Conservation (phyloP, 2,329 filamentous ascomycete species). For the Gliomastix tumulicola region DNA sequence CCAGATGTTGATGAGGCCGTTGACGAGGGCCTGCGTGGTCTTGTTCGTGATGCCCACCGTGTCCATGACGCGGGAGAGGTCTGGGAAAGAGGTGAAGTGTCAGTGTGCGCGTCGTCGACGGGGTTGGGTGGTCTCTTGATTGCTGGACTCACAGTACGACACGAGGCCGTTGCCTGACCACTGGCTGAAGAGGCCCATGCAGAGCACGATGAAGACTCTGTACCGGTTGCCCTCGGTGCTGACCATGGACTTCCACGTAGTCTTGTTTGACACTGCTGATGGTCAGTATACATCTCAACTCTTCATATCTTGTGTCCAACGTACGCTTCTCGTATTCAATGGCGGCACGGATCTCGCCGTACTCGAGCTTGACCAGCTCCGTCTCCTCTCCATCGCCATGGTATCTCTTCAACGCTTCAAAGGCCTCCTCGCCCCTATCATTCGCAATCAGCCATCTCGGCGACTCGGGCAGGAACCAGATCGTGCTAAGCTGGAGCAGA, state of each 20-base stretch:
- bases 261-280: conserved; percentile 13
- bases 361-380: conserved; percentile 46
- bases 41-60: conserved; percentile 13
- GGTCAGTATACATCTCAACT: too few species aligned
- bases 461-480: conserved; percentile 53
- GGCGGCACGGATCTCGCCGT: conserved; percentile 45
- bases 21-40: conserved; percentile 15
- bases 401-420: conserved; percentile 40
- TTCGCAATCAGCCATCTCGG: conserved; percentile 54
- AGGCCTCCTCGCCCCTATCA: conserved; percentile 41
- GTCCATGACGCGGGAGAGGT: conserved; percentile 10
- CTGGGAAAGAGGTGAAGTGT: conserved; percentile 16
- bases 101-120: conserved; percentile 16
- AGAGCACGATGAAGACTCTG: conserved; percentile 28
- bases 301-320: background rate
- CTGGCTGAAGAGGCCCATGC: conserved; percentile 35
- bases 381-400: conserved; percentile 37
- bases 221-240: conserved; percentile 21
- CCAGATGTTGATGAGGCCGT: conserved; percentile 19
- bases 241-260: conserved; percentile 19
- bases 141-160: conserved; percentile 14
- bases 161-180: conserved; percentile 25
- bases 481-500: conserved; percentile 29
- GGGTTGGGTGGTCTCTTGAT: conserved; percentile 12
- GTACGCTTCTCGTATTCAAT: conserved; percentile 34